A percentile compares a stretch with the other conserved stretches of the same genome.
These are phyloP conservation scores for Solanum sitiens DNA, from an alignment of 257 asterid genomes.

Conservation along the genomic window DNA sequence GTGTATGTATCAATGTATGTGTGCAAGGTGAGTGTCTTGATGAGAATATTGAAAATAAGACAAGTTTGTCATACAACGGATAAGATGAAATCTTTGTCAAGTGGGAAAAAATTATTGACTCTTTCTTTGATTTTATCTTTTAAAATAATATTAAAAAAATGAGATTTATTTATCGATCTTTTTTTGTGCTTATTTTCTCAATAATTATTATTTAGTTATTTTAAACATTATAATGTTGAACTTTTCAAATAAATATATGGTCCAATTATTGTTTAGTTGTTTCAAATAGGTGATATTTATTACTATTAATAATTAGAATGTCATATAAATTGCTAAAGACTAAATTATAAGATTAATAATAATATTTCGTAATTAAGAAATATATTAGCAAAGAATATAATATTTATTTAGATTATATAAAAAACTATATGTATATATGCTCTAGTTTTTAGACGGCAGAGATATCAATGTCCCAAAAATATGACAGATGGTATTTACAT, in stretches of 20 bases:
- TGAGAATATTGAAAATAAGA: not conserved
- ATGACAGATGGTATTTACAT: no score
- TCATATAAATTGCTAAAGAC: not conserved
- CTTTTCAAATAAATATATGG: not conserved
- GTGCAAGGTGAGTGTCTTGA: not conserved
- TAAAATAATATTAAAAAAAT: no score
- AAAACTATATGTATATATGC: no score
- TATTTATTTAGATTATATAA: no score
- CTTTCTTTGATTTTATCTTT: not conserved
- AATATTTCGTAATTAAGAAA: not conserved
- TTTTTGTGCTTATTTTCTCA: not conserved
- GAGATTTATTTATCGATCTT: not conserved
- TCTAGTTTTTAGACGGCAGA: no score
- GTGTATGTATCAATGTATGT: no score
- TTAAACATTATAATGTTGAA: not conserved
- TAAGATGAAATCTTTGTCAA: not conserved
- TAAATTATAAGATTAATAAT: no score
- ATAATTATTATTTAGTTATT: no score
- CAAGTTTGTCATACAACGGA: no score
- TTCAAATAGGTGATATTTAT: not conserved
- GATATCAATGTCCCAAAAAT: fast-evolving
- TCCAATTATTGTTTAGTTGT: not conserved
- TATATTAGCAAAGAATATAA: no score
- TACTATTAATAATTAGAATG: not conserved
- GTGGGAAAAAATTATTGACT: not conserved